Evolutionary conservation across 805 yeast species (phyloP), one percentile per base, ranked within the genome.

Genomic region (Barnettozyma botsteinii): DNA sequence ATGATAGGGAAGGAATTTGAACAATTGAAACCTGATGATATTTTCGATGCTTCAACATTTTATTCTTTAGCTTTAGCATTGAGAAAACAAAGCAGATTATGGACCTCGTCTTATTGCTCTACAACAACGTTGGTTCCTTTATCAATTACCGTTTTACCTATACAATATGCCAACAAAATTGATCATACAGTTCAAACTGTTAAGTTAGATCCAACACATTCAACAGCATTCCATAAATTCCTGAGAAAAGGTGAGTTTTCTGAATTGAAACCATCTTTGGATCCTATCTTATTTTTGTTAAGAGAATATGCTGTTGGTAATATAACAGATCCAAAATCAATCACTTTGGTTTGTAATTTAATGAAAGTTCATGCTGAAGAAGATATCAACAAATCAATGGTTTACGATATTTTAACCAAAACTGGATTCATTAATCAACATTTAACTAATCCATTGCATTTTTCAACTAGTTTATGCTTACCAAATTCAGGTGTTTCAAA

Each of bases 291-390:
- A 12, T 62, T 61, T 17, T 46, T 81, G 34, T 53, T 82, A 39
- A 72, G 70, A 43, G 73, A 75, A 31, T 81, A 75, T 53, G 68
- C 75, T 3, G 73, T 76, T 7, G 81, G 79, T 0, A 77, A 79
- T 34, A 51, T 72, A 24, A 53, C 62, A 14, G 70, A 75, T 51
- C 68, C 71, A 17, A 65, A 62, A 3, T 57, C 72, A 7, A 77
- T 73, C 38, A 70, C 85, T 0, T 56, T 74, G 18, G 60, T 79
- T 14, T 55, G 74, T 14, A 66, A 64, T 31, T 37, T 65, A 14
- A 60, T 66, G 46, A 57, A 65, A 31, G 38, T 40, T 1, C 33
- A 53, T 5, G 61, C 57, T 33, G 52, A 57, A 15, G 47, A 64
- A 31, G 81, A 76, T 39, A 71, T 77, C 34, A 72, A 82, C 1